Base-by-base conservation (phyloP, 2,329 filamentous ascomycete species). In the Gaeumannomyces sp. region DNA sequence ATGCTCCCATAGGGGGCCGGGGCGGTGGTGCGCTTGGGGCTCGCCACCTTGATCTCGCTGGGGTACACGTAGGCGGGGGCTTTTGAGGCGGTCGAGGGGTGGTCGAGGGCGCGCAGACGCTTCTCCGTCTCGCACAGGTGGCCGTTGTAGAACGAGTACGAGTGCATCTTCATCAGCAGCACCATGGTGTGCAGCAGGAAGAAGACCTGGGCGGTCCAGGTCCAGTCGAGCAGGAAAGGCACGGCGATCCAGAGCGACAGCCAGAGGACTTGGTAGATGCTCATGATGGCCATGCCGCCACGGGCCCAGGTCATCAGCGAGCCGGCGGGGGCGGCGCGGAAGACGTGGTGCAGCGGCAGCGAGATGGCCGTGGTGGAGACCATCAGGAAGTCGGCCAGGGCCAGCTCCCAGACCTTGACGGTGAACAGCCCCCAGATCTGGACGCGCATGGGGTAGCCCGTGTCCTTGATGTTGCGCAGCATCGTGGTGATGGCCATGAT, bases 161-260 rank as follows among this genome's bases (percentile, higher is more conserved):
- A 97, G 76, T 99, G 95, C 87, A 98, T 95, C 81, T 99, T 99
- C 95, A 99, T 99, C 62, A 97, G 87, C 27, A 99, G 83, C 10
- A 92, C 89, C 77, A 99, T 87, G 59, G 93, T 89, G 76, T 99
- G 95, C 45, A 99, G 81, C 14, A 93, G 89, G 70, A 99, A 85
- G 76, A 96, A 99, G 56, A 99, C 95, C 73, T 98, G 95, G 3
- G 94, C 89, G 0, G 95, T 99, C 95, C 95, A 99, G 3, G 93
- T 91, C 95, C 95, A 99, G 63, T 90, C 83, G 11, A 96, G 82
- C 70, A 89, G 76, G 69, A 98, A 98, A 0, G 95, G 95, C 73
- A 93, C 87, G 74, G 84, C 82, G 67, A 95, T 88, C 94, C 94
- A 98, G 67, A 94, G 80, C 0, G 81, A 76, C 35, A 98, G 81